phyloP scores from a whole-genome alignment of 139 green algal genomes.

The Asterochloris sp. region DNA sequence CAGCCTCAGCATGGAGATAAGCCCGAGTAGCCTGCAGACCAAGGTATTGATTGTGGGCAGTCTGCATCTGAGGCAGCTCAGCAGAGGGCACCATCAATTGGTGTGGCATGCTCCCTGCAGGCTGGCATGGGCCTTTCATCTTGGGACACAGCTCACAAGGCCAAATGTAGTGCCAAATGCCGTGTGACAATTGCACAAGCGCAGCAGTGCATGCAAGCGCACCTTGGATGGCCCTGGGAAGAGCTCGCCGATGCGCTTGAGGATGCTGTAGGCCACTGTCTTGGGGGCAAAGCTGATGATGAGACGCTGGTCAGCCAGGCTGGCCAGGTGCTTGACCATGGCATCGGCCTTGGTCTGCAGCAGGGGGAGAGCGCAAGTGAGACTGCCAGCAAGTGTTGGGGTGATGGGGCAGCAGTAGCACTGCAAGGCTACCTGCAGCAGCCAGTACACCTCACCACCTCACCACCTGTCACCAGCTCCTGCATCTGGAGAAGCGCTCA shows the following conservation, averaged over 20 bases:
- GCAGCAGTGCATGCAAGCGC: slow-evolving; percentile 1
- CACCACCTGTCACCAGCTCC: too few species aligned
- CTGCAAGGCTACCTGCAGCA: too few species aligned
- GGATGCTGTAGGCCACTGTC: slow-evolving; percentile 66
- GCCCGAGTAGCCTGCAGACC: slow-evolving; percentile 81
- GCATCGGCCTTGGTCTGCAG: slow-evolving; percentile 85
- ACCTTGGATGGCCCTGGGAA: slow-evolving; percentile 85
- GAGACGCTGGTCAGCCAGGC: slow-evolving; percentile 76
- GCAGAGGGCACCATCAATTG: not conserved
- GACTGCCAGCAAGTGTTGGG: too few species aligned
- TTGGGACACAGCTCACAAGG: too few species aligned
- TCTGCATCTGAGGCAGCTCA: not conserved
- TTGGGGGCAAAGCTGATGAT: slow-evolving; percentile 97
- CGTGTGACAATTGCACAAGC: not conserved
- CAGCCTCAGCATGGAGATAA: slow-evolving; percentile 94
- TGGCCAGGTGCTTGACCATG: slow-evolving; percentile 93
- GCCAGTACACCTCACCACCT: too few species aligned
- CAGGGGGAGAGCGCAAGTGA: too few species aligned
- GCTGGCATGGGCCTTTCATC: not conserved
- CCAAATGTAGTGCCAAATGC: too few species aligned
- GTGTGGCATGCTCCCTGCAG: not conserved
- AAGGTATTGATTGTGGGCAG: not conserved
- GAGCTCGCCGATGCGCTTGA: slow-evolving; percentile 96
- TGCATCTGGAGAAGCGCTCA: too few species aligned
- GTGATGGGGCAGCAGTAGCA: too few species aligned